These are phyloP conservation scores for Suillus sp. DNA, from an alignment of 768 basidiomycete species.

Conservation along the genomic window DNA sequence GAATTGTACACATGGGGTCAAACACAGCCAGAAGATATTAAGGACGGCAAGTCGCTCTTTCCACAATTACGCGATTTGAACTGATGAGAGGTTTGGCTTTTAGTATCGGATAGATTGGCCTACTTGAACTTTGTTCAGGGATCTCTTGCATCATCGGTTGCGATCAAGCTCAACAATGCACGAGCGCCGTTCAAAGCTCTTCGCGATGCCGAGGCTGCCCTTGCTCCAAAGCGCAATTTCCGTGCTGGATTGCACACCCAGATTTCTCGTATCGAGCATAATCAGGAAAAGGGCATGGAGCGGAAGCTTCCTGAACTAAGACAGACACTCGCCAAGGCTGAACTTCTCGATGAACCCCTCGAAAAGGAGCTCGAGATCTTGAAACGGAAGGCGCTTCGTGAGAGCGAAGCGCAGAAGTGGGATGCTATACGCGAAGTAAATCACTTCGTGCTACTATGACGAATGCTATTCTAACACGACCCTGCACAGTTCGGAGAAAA, in stretches of 20 bases:
- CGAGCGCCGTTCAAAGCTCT: slow-evolving; percentile 70
- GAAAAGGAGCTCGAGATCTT: slow-evolving; percentile 73
- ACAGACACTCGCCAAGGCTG: slow-evolving; percentile 66
- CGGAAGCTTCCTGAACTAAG: slow-evolving; percentile 70
- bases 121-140: slow-evolving; percentile 81
- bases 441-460: background rate
- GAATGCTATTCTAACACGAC: slow-evolving; percentile 4
- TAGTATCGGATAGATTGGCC: slow-evolving; percentile 80
- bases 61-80: slow-evolving; percentile 10
- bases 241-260: slow-evolving; percentile 61
- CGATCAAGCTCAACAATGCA: slow-evolving; percentile 62
- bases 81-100: slow-evolving; percentile 4
- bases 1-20: slow-evolving; percentile 89
- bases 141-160: slow-evolving; percentile 60
- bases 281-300: slow-evolving; percentile 63
- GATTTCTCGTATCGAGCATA: slow-evolving; percentile 66
- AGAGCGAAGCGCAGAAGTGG: slow-evolving; percentile 81
- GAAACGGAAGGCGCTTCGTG: slow-evolving; percentile 73
- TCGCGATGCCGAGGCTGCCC: slow-evolving; percentile 65
- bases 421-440: slow-evolving; percentile 77
- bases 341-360: slow-evolving; percentile 59
- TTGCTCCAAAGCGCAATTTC: slow-evolving; percentile 63
- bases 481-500: slow-evolving; percentile 75
- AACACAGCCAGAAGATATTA: slow-evolving; percentile 66
- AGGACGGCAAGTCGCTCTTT: slow-evolving; percentile 57